These are phyloP conservation scores for Hygrocybe punicea DNA, from an alignment of 768 basidiomycete species.

Conservation along the genomic window DNA sequence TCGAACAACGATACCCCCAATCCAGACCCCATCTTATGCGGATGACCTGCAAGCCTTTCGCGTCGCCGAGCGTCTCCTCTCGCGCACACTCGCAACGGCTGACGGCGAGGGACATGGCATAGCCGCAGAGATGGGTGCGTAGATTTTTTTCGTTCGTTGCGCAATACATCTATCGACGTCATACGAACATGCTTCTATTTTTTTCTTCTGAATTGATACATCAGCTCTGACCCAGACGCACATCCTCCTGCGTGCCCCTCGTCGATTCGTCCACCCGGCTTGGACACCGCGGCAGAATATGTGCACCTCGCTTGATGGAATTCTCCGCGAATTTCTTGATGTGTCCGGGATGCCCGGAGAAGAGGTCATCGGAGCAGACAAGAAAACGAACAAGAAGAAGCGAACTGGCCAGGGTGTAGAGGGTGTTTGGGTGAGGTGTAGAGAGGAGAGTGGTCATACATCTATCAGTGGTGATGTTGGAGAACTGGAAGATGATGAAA, in stretches of 20 bases:
- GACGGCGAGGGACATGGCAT: conserved; percentile 22
- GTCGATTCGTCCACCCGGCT: conserved; percentile 45
- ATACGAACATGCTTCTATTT: neutral
- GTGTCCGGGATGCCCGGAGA: conserved; percentile 24
- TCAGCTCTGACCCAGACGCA: conserved; percentile 47
- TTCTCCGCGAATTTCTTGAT: conserved; percentile 40
- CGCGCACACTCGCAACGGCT: conserved; percentile 31
- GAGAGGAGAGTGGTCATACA: conserved; percentile 21
- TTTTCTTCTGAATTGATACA: neutral
- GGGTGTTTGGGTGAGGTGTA: conserved; percentile 47
- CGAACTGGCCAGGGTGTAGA: conserved; percentile 34
- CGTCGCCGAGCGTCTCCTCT: conserved; percentile 33
- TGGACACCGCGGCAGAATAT: conserved; percentile 49
- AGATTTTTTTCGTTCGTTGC: neutral
- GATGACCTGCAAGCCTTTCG: conserved; percentile 29
- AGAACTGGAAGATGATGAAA: conserved; percentile 42
- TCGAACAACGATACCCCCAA: conserved; percentile 6
- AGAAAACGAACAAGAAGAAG: conserved; percentile 12
- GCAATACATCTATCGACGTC: neutral
- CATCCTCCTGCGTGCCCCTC: conserved; percentile 44
- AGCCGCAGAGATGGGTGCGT: conserved; percentile 31
- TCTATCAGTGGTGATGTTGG: conserved; percentile 12
- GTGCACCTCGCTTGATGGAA: conserved; percentile 35
- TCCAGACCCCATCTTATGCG: conserved; percentile 13
- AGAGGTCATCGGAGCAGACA: neutral